phyloP scores from a whole-genome alignment of 129 eudicot genomes.

The Centella asiatica region DNA sequence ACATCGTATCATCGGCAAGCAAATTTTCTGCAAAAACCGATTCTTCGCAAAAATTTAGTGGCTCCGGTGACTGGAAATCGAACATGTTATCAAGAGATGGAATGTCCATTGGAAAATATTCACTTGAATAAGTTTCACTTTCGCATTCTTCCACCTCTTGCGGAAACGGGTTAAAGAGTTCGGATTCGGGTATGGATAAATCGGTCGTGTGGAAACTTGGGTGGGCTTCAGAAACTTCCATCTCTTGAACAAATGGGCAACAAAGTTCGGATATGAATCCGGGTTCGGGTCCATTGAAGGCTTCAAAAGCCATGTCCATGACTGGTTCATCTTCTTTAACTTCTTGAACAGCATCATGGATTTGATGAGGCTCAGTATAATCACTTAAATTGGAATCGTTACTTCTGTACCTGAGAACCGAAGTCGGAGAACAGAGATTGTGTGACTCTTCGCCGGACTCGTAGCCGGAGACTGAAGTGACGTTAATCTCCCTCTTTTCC shows the following conservation, averaged over 20 bases:
- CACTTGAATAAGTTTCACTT: slow-evolving; percentile 17
- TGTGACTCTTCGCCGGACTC: slow-evolving; percentile 62
- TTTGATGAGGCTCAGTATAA: slow-evolving; percentile 14
- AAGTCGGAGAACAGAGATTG: slow-evolving; percentile 49
- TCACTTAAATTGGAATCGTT: slow-evolving; percentile 16
- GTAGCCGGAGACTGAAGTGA: slow-evolving; percentile 46
- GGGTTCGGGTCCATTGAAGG: background rate
- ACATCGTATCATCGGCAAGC: background rate
- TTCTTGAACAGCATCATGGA: slow-evolving; percentile 8
- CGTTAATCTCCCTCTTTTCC: slow-evolving; percentile 22
- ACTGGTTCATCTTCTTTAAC: slow-evolving; percentile 27
- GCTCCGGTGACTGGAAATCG: slow-evolving; percentile 36
- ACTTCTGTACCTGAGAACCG: slow-evolving; percentile 48
- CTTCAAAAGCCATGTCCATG: background rate
- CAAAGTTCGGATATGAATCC: background rate
- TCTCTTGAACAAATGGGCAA: background rate
- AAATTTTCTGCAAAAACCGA: background rate
- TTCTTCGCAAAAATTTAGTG: background rate
- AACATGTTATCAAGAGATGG: slow-evolving; percentile 40
- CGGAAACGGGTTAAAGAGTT: background rate
- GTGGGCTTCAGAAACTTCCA: no score
- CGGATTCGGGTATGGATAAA: background rate
- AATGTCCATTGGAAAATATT: slow-evolving; percentile 36
- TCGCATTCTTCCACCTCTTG: slow-evolving; percentile 14
- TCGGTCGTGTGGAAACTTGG: no score